Evolutionary conservation across 2,329 filamentous ascomycete genomes (phyloP).

Genomic region (Clarireedia hainanense): DNA sequence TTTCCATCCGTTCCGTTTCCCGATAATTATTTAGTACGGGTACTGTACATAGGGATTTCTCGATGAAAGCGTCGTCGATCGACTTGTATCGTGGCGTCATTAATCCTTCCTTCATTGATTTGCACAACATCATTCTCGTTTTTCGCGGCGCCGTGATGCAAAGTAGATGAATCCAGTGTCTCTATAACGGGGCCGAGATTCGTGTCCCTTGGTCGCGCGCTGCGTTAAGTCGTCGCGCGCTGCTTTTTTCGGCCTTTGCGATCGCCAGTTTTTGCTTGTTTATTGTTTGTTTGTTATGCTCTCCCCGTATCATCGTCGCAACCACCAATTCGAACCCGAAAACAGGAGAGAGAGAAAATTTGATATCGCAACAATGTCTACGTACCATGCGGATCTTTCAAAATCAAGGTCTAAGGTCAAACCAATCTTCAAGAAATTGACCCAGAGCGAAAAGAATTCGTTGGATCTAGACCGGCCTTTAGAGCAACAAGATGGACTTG

Average conservation of each 20-base stretch:
- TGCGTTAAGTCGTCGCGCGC: background rate
- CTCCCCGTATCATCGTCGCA: background rate
- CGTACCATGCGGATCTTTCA: slow-evolving; percentile 18
- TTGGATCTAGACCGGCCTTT: slow-evolving; percentile 53
- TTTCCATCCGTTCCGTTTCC: too few relatives aligned
- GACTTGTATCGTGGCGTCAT: slow-evolving; percentile 2
- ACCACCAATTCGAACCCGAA: background rate
- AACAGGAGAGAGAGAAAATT: background rate
- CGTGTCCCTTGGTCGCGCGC: background rate
- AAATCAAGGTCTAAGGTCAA: slow-evolving; percentile 34
- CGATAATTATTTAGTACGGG: too few relatives aligned
- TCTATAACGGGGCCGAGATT: slow-evolving; percentile 1
- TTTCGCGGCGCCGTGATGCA: slow-evolving; percentile 13
- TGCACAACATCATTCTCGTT: background rate
- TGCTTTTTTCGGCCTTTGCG: background rate
- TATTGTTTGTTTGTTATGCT: background rate
- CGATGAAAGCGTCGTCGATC: slow-evolving; percentile 1
- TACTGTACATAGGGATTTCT: background rate
- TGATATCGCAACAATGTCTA: slow-evolving; percentile 17
- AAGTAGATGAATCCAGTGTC: slow-evolving; percentile 9
- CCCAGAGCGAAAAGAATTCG: slow-evolving; percentile 50
- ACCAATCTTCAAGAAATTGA: slow-evolving; percentile 52
- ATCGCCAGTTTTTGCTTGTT: background rate
- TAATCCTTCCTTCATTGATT: background rate
- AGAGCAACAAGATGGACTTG: slow-evolving; percentile 43